Conservation (phyloP, 352 stramenopile species). For the Albugo laibachii region DNA sequence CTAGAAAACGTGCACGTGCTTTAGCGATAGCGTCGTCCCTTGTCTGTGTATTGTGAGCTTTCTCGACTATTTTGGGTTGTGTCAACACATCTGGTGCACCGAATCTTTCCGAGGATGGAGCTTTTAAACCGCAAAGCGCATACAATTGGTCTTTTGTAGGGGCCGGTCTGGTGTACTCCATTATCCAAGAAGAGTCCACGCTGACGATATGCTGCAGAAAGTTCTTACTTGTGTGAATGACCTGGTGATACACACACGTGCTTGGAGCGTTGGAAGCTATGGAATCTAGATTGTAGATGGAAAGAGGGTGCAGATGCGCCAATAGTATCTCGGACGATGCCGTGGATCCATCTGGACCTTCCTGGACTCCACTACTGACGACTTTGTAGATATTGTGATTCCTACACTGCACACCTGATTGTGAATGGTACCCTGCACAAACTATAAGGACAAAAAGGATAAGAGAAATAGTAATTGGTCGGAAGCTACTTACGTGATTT, state of each 20-base stretch:
- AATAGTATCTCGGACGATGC: conserved; percentile 11
- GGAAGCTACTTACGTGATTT: no score
- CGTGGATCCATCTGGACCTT: neutral
- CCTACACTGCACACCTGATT: conserved; percentile 36
- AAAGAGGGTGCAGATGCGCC: conserved; percentile 49
- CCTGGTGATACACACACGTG: conserved; percentile 48
- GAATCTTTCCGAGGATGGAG: neutral
- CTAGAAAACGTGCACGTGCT: conserved; percentile 23
- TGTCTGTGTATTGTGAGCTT: conserved; percentile 5
- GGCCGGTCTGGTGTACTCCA: conserved; percentile 13
- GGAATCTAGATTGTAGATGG: conserved; percentile 16
- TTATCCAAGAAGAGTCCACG: conserved; percentile 31
- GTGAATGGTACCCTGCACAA: conserved; percentile 48
- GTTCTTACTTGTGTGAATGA: conserved; percentile 45
- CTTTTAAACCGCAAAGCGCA: conserved; percentile 21
- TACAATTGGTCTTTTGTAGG: conserved; percentile 18
- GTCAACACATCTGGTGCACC: conserved; percentile 1
- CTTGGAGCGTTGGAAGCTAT: conserved; percentile 14
- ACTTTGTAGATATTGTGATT: conserved; percentile 34
- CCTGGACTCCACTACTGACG: neutral
- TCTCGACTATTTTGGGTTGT: neutral
- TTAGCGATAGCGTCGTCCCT: conserved; percentile 15
- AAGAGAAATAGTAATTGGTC: neutral
- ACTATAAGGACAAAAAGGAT: conserved; percentile 14
- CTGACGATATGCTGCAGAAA: conserved; percentile 40